phyloP scores from a whole-genome alignment of 495 filamentous ascomycete genomes.

The Penicillium cosmopolitanum region DNA sequence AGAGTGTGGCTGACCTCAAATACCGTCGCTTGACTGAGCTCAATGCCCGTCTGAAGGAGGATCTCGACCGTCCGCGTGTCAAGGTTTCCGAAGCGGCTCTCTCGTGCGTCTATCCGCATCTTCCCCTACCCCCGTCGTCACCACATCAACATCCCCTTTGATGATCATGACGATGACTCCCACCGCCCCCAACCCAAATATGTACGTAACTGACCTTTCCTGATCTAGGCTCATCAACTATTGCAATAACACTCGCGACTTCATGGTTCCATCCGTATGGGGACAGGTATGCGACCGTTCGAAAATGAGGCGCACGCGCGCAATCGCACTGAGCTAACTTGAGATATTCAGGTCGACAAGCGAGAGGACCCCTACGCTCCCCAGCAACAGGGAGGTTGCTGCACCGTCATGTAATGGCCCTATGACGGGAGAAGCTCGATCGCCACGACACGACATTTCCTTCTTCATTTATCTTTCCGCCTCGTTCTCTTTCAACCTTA shows the following conservation, averaged over 20 bases:
- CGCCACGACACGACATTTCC: conserved; percentile 41
- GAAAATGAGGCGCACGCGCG: conserved; percentile 11
- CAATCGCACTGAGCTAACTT: conserved; percentile 19
- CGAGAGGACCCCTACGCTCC: conserved; percentile 96
- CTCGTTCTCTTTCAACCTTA: conserved; percentile 17
- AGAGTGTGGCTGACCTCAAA: conserved; percentile 98
- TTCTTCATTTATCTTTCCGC: conserved; percentile 12
- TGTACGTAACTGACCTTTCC: conserved; percentile 17
- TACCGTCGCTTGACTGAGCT: conserved; percentile 93
- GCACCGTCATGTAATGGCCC: conserved; percentile 81
- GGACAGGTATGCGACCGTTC: conserved; percentile 67
- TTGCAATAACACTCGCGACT: conserved; percentile 94
- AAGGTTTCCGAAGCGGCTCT: conserved; percentile 92
- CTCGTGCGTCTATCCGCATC: conserved; percentile 64
- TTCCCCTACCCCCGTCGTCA: conserved; percentile 10
- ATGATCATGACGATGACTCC: conserved; percentile 1
- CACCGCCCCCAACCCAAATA: too few species aligned
- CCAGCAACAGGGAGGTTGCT: conserved; percentile 88
- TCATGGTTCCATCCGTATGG: conserved; percentile 98
- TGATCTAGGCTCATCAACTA: conserved; percentile 85
- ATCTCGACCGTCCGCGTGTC: conserved; percentile 91
- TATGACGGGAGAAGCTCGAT: conserved; percentile 38
- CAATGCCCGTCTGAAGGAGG: conserved; percentile 90
- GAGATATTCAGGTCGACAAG: conserved; percentile 67
- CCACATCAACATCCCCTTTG: neutral